Evolutionary conservation across 495 filamentous ascomycete genomes (phyloP).

Genomic region (Evansstolkia leycettana): DNA sequence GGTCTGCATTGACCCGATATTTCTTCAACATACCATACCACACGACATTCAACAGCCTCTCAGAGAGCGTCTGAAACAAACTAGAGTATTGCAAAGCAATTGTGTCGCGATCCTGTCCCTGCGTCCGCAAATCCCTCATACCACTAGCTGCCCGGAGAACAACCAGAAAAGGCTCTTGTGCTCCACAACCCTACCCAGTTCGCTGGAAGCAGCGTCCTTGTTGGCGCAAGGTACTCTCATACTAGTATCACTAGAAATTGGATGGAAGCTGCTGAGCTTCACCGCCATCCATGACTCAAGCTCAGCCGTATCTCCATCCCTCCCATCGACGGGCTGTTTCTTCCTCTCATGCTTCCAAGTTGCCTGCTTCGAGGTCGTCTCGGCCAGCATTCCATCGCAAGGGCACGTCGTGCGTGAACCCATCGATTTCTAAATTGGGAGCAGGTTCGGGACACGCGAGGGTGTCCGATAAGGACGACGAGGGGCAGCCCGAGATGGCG

Average conservation of each 20-base stretch:
- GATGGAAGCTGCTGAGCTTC: constrained; percentile 16
- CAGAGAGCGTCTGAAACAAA: constrained; percentile 2
- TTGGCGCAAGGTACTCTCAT: constrained; percentile 18
- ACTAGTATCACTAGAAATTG: constrained; percentile 6
- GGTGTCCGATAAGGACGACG: constrained; percentile 24
- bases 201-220: background rate
- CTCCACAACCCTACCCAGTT: constrained; percentile 15
- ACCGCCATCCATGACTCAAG: constrained; percentile 37
- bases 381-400: constrained; percentile 26
- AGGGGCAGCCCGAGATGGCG: constrained; percentile 38
- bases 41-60: too few species aligned
- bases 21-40: too few species aligned
- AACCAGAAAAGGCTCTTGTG: constrained; percentile 4
- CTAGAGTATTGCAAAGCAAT: background rate
- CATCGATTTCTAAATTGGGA: constrained; percentile 29
- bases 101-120: too few species aligned
- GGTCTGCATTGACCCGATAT: too few species aligned
- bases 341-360: constrained; percentile 22
- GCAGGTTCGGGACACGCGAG: constrained; percentile 22
- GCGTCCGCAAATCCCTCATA: constrained; percentile 22
- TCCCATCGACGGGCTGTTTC: constrained; percentile 25
- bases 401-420: constrained; percentile 20
- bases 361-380: constrained; percentile 9
- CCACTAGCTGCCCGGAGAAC: constrained; percentile 4
- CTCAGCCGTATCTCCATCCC: constrained; percentile 2